These are phyloP conservation scores for Kwoniella pini DNA, from an alignment of 768 basidiomycete species.

Conservation along the genomic window DNA sequence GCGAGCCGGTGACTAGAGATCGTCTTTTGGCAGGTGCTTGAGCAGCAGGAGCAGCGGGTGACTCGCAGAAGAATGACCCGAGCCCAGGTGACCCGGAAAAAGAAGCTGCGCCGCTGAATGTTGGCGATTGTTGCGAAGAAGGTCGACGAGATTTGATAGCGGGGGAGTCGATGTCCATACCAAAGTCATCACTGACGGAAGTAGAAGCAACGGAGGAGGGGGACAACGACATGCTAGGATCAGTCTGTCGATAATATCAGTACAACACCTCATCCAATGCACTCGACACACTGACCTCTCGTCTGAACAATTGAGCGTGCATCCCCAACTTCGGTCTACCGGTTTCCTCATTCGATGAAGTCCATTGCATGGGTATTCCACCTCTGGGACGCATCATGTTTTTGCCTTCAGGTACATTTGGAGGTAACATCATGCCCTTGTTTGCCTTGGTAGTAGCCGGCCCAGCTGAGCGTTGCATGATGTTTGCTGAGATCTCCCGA, in stretches of 20 bases:
- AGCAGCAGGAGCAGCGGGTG: constrained; percentile 38
- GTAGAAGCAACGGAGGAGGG: constrained; percentile 22
- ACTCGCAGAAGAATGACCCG: constrained; percentile 51
- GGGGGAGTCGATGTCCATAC: constrained; percentile 50
- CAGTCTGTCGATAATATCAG: constrained; percentile 33
- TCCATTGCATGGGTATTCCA: constrained; percentile 46
- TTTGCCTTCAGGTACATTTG: constrained; percentile 34
- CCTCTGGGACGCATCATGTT: constrained; percentile 13
- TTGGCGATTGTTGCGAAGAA: constrained; percentile 24
- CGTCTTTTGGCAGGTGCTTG: constrained; percentile 34
- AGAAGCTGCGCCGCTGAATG: constrained; percentile 24
- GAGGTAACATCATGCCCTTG: constrained; percentile 49
- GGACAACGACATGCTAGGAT: constrained; percentile 24
- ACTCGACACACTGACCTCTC: constrained; percentile 37
- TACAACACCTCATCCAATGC: background rate
- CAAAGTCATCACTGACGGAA: constrained; percentile 25
- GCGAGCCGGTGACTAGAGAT: constrained; percentile 42
- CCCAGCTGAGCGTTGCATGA: constrained; percentile 21
- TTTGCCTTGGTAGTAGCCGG: constrained; percentile 23
- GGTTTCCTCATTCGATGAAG: constrained; percentile 40
- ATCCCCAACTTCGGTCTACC: constrained; percentile 29
- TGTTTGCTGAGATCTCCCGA: constrained; percentile 36
- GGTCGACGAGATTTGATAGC: constrained; percentile 22
- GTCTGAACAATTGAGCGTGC: constrained; percentile 30
- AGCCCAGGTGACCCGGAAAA: constrained; percentile 41